Evolutionary conservation across 495 filamentous ascomycete species (phyloP).

Genomic region (Lophium mytilinum): DNA sequence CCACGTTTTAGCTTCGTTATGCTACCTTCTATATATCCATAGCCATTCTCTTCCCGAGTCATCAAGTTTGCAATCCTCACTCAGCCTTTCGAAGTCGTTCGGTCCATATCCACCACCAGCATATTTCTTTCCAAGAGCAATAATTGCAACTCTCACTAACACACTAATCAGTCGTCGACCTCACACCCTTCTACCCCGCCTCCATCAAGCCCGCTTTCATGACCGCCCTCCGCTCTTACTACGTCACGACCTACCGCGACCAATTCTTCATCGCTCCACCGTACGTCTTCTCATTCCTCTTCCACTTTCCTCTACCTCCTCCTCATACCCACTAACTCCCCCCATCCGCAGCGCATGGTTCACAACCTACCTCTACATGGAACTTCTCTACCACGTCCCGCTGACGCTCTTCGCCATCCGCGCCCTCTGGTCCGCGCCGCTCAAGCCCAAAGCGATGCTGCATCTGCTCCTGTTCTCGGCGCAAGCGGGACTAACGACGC

Average conservation of each 20-base stretch:
- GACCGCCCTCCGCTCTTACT: conserved; percentile 47
- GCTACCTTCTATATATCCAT: not conserved
- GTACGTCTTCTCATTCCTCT: conserved; percentile 16
- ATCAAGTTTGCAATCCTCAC: not conserved
- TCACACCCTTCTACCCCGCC: conserved; percentile 50
- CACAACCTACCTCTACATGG: conserved; percentile 56
- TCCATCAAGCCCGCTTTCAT: conserved; percentile 46
- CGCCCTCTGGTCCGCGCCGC: conserved; percentile 30
- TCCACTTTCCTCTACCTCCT: not conserved
- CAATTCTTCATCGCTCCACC: conserved; percentile 63
- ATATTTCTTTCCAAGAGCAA: no score
- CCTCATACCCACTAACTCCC: not conserved
- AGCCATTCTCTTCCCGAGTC: not conserved
- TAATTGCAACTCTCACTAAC: no score
- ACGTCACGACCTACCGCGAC: conserved; percentile 64
- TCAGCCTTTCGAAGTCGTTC: no score
- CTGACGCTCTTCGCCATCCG: conserved; percentile 56
- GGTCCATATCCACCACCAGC: no score
- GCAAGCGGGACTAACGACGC: conserved; percentile 64
- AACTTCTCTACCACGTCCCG: conserved; percentile 61
- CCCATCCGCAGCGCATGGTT: conserved; percentile 51
- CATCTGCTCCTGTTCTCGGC: conserved; percentile 61
- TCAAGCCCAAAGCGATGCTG: conserved; percentile 48
- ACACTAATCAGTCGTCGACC: conserved; percentile 49
- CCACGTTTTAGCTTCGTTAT: not conserved